A percentile compares a stretch with the other conserved stretches of the same genome.
Conservation (phyloP, 306 rosid genomes). For the Cajanus cajan region DNA sequence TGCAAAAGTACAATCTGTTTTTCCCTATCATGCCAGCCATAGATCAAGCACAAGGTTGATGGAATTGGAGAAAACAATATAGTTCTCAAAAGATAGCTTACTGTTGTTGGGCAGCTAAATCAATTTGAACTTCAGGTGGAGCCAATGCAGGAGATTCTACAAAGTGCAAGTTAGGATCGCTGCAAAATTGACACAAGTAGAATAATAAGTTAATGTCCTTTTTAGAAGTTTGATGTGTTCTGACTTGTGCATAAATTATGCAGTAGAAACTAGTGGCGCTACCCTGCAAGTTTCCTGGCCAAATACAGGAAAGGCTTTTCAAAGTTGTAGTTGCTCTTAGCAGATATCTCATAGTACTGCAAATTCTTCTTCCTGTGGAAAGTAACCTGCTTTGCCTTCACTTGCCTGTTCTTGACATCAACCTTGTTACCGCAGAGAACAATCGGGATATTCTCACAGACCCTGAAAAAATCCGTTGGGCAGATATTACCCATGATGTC, state of each 20-base stretch:
- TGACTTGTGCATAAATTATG: no score
- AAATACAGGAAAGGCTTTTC: conserved; percentile 73
- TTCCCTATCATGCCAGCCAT: no score
- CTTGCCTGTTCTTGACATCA: conserved; percentile 85
- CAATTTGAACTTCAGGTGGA: conserved; percentile 83
- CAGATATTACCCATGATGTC: not conserved
- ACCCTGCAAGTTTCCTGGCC: conserved; percentile 87
- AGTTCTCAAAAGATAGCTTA: conserved; percentile 30
- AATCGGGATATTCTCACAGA: conserved; percentile 71
- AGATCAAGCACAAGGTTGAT: no score
- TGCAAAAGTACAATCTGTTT: no score
- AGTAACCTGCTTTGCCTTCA: conserved; percentile 78
- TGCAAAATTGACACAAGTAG: conserved; percentile 29
- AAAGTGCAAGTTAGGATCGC: conserved; percentile 68
- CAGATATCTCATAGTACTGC: conserved; percentile 77
- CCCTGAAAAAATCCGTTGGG: conserved; percentile 39
- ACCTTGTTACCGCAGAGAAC: conserved; percentile 81
- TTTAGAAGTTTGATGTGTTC: not conserved
- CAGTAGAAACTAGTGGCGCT: not conserved
- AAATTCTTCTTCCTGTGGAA: conserved; percentile 74
- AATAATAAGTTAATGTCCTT: not conserved
- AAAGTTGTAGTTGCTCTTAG: conserved; percentile 28
- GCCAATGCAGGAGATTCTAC: conserved; percentile 83
- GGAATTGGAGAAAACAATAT: not conserved
- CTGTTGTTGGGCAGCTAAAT: conserved; percentile 63